Conservation (phyloP, 2,329 filamentous ascomycete genomes). For the Scolecobasidium constrictum region DNA sequence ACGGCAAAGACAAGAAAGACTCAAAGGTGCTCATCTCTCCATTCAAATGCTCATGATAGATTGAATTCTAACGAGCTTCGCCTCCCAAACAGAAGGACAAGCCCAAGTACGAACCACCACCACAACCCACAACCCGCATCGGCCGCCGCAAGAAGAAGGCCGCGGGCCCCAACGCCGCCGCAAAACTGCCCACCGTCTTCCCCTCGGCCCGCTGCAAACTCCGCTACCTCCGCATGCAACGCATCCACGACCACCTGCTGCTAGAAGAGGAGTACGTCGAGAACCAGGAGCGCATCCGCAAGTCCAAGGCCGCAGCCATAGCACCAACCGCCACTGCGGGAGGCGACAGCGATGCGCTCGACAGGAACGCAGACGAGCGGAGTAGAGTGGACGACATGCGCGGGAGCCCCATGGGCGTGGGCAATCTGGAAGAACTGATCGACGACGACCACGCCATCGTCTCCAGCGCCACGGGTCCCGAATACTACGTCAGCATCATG, state of each 20-base stretch:
- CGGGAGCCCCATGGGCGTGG: slow-evolving; percentile 96
- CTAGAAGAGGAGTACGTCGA: slow-evolving; percentile 98
- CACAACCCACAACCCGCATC: slow-evolving; percentile 90
- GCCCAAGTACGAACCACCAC: slow-evolving; percentile 98
- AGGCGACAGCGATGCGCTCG: slow-evolving; percentile 63
- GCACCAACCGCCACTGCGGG: slow-evolving; percentile 45
- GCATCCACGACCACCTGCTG: slow-evolving; percentile 92
- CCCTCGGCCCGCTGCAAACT: slow-evolving; percentile 97
- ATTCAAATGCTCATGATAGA: neutral
- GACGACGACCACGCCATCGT: slow-evolving; percentile 99
- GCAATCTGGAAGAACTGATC: slow-evolving; percentile 95
- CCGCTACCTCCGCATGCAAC: slow-evolving; percentile 92
- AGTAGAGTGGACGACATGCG: slow-evolving; percentile 96
- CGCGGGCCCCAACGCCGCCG: slow-evolving; percentile 83
- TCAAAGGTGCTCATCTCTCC: slow-evolving; percentile 26
- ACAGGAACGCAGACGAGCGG: slow-evolving; percentile 89
- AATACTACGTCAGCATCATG: slow-evolving; percentile 99
- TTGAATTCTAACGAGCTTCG: neutral
- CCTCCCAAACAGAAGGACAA: slow-evolving; percentile 72
- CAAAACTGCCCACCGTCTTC: slow-evolving; percentile 88
- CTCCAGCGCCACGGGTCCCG: slow-evolving; percentile 89
- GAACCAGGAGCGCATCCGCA: slow-evolving; percentile 93
- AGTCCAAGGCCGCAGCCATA: slow-evolving; percentile 74
- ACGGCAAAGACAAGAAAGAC: slow-evolving; percentile 87
- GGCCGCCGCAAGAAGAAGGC: slow-evolving; percentile 98